Conservation (phyloP, 495 filamentous ascomycete species). For the Parachaetomium inaequale region DNA sequence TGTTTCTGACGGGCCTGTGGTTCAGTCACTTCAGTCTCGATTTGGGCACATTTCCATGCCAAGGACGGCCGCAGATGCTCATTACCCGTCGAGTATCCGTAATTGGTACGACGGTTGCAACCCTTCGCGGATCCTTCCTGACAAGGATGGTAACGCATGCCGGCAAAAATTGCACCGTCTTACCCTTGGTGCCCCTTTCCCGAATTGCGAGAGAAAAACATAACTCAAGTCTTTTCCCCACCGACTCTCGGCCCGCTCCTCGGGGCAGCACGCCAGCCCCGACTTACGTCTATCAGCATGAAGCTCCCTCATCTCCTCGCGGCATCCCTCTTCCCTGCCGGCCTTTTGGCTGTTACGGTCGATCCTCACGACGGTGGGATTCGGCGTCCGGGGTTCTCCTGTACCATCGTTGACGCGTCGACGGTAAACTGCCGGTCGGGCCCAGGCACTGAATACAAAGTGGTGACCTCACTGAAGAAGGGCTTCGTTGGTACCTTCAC, state of each 20-base stretch:
- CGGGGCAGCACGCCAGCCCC: background rate
- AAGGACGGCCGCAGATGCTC: too few species aligned
- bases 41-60: too few species aligned
- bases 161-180: background rate
- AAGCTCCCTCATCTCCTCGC: background rate
- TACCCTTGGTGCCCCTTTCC: background rate
- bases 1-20: too few species aligned
- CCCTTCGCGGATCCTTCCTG: background rate
- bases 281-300: background rate
- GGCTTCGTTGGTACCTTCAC: background rate
- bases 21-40: too few species aligned
- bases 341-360: background rate
- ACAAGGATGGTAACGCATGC: background rate
- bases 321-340: background rate
- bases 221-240: background rate
- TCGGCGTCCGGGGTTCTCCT: background rate
- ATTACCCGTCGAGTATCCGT: too few species aligned
- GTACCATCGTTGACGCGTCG: background rate
- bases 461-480: background rate
- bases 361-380: background rate
- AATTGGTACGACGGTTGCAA: background rate
- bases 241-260: background rate
- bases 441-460: background rate
- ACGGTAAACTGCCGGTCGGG: background rate
- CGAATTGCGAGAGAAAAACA: background rate